Evolutionary conservation across 2,329 filamentous ascomycete species (phyloP), one percentile per base, ranked within the genome.

Genomic region (Botrytis fragariae): DNA sequence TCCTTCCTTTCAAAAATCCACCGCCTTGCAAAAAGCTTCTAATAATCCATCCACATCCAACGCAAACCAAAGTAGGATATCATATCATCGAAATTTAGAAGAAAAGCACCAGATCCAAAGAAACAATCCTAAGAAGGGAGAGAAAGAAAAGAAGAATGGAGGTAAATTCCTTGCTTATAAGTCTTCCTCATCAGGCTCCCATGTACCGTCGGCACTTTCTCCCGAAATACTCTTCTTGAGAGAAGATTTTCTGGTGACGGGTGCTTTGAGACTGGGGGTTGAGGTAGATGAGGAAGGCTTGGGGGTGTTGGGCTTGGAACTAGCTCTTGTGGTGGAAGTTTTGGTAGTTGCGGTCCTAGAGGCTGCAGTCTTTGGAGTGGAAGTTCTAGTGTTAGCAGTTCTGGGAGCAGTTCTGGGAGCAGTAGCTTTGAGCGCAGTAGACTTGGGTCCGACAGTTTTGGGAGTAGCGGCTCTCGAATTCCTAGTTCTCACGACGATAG

Each of bases 121-220:
- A 9, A 42, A 25, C 0, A 9, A 32, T 9, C 16, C 10, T 45
- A 1, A 25, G 32, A 3, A 22, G 3, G 12, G 8, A 8, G n/a
- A 2, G 1, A 3, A 25, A 20, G 2, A 3, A n/a, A 4, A 18
- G 4, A 48, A 25, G 8, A 25, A 48, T 48, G 20, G 25, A 48
- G 16, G 39, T 18, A n/a, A 12, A 6, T 18, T 8, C 2, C 35
- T 16, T 39, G 18, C 8, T 48, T 25, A 48, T 10, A 29, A 7
- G 18, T 54, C 35, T 14, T 68, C 35, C 3, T 39, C 64, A 4
- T 48, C 42, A 16, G 62, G 44, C 20, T 65, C 29, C 42, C 62
- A 65, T 32, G 25, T 37, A 18, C 62, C 44, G 25, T 65, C 62
- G 12, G 10, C 42, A 37, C 42, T 65, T 35, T 48, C 62, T 35